A percentile compares a stretch with the other conserved stretches of the same genome.
phyloP scores from a whole-genome alignment of 257 asterid species.

The Solanum pinnatisectum region DNA sequence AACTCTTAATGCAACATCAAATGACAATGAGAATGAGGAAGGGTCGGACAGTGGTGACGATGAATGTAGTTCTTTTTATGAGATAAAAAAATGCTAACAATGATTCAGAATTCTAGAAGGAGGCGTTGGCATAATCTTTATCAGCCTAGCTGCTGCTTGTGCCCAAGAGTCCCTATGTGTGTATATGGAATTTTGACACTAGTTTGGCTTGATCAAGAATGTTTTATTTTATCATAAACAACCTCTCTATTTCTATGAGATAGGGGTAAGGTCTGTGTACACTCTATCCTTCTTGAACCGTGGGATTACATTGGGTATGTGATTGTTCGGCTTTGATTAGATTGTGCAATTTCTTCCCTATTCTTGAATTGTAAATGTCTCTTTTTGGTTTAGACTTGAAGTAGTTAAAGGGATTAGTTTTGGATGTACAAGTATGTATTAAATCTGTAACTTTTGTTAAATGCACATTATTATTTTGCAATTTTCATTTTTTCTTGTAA shows the following conservation, averaged over 20 bases:
- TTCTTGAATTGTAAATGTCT: background rate
- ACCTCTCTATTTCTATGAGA: background rate
- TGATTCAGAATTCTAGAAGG: background rate
- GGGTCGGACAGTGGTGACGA: conserved; percentile 12
- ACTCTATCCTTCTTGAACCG: background rate
- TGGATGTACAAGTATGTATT: background rate
- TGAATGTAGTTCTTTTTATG: conserved; percentile 2
- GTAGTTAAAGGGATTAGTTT: background rate
- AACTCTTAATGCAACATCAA: conserved; percentile 37
- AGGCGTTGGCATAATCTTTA: background rate
- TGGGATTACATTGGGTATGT: background rate
- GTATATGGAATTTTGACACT: background rate
- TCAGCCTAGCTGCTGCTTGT: background rate
- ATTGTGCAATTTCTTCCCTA: background rate
- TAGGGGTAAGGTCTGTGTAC: background rate
- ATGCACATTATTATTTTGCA: background rate
- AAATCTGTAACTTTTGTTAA: background rate
- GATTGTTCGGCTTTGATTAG: background rate
- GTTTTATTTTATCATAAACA: background rate
- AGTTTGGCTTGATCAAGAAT: background rate
- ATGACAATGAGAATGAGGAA: conserved; percentile 16
- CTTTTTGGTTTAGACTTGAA: background rate
- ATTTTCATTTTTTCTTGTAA: background rate
- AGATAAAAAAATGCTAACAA: conserved; percentile 14
- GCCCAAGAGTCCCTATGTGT: background rate